Base-by-base conservation (phyloP, 768 basidiomycete species). In the Mycena capillaripes region DNA sequence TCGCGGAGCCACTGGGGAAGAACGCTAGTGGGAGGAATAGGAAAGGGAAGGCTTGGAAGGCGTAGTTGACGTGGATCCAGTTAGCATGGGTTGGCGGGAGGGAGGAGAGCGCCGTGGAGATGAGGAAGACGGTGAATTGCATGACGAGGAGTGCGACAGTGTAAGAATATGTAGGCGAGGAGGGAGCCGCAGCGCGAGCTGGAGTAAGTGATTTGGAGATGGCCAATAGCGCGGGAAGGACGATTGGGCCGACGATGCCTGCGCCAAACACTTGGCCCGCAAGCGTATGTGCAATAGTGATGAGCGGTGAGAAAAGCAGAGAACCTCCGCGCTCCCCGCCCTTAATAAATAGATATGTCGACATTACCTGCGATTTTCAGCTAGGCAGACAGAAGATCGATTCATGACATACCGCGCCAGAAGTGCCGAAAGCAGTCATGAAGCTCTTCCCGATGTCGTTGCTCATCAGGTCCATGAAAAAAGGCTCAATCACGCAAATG, bases 21-120 rank as follows among this genome's bases (percentile, higher is more conserved):
- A 74, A 57, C 0, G 56, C 55, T 7, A 74, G 69, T 0, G 73
- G 69, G 40, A 74, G 32, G 59, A 74, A 74, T n/a, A 74, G 36
- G 7, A 74, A 40, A 0, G 72, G 72, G 58, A 74, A 74, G 42
- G 11, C 50, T 25, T 70, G 68, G 46, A 66, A 74, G 2, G 36
- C 53, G 34, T 70, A 74, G 59, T 74, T 70, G 7, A 56, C 46
- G 44, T 70, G 62, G 0, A 11, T 2, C 72, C 72, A 74, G 38
- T 4, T 7, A 0, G 42, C 11, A 29, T 38, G 3, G 12, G 38
- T 61, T 2, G 59, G 8, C 19, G 64, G 64, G 36, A 74, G 10
- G 19, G 23, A 17, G 34, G 63, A 38, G 25, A 74, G 58, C 19
- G n/a, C 25, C 42, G 17, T 48, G 0, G 68, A 61, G 34, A 66